Conservation (phyloP, 208 protist genomes). For the Angomonas ambiguus region DNA sequence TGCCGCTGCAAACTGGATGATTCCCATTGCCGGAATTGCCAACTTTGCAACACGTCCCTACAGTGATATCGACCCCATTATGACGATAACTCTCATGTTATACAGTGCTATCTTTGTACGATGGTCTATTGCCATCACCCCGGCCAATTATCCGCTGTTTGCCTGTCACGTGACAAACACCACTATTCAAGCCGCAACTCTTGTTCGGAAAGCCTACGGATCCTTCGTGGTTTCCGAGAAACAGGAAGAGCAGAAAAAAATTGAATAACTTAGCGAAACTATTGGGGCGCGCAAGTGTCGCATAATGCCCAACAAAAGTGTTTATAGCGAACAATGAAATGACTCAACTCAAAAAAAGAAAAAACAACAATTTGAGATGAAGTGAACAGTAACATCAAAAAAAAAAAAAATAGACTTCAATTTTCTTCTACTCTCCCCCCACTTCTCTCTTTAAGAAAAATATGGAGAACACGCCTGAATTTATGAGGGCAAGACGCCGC, state of each 20-base stretch:
- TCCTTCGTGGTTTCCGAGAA: constrained; percentile 10
- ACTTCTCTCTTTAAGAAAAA: constrained; percentile 6
- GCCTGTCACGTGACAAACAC: constrained; percentile 83
- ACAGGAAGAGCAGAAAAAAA: constrained; percentile 13
- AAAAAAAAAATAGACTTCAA: too few species aligned
- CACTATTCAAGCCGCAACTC: constrained; percentile 57
- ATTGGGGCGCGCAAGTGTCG: not conserved
- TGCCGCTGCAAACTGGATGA: constrained; percentile 86
- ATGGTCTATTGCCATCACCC: constrained; percentile 80
- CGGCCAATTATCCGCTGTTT: constrained; percentile 85
- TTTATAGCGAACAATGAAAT: too few species aligned
- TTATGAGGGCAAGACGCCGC: constrained; percentile 38
- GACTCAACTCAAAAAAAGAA: constrained; percentile 6
- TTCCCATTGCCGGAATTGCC: constrained; percentile 82
- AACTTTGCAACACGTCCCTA: constrained; percentile 76
- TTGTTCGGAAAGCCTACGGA: constrained; percentile 36
- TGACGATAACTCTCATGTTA: constrained; percentile 67
- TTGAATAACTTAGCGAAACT: not conserved
- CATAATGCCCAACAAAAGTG: too few species aligned
- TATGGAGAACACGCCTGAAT: constrained; percentile 5
- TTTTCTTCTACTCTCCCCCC: not conserved
- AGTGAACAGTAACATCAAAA: too few species aligned
- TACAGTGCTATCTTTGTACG: constrained; percentile 84
- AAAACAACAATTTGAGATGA: too few species aligned
- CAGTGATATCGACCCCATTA: constrained; percentile 78